Evolutionary conservation across 345 rosid genomes (phyloP).

Genomic region (Aquilaria yunnanensis): DNA sequence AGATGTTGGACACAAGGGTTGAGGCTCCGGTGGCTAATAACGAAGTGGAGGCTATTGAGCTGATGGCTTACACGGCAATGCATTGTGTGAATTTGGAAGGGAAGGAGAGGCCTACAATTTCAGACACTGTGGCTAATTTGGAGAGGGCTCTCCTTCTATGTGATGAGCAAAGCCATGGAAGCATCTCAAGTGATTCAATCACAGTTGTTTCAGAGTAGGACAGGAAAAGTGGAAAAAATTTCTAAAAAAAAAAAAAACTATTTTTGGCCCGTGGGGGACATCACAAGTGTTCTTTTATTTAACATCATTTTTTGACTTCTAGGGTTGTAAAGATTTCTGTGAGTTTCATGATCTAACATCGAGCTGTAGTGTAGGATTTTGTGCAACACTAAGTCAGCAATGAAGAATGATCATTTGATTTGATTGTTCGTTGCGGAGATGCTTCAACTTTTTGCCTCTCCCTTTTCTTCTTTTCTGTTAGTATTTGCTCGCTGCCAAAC

Average conservation of each 20-base stretch:
- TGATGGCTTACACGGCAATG: conserved; percentile 68
- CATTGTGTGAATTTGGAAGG: conserved; percentile 77
- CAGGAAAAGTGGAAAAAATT: neutral
- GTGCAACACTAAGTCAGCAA: conserved; percentile 18
- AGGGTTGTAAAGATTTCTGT: conserved; percentile 26
- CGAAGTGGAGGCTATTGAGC: conserved; percentile 83
- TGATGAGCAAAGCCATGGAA: conserved; percentile 58
- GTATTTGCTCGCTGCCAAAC: neutral
- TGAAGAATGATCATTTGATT: conserved; percentile 21
- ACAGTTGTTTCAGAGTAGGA: conserved; percentile 50
- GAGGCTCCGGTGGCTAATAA: conserved; percentile 35
- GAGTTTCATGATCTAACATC: conserved; percentile 16
- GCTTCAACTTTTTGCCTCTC: neutral
- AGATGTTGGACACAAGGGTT: conserved; percentile 58
- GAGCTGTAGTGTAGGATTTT: conserved; percentile 25
- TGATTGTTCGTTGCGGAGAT: neutral
- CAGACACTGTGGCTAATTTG: conserved; percentile 58
- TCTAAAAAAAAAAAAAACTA: neutral
- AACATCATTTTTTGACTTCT: conserved; percentile 3
- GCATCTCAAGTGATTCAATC: conserved; percentile 56
- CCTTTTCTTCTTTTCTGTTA: neutral
- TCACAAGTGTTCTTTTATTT: too few species aligned
- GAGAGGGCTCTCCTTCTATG: conserved; percentile 62
- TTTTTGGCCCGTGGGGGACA: too few species aligned
- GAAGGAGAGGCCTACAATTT: conserved; percentile 58